Evolutionary conservation across 208 protist species (phyloP).

Genomic region (Leishmania amazonensis): DNA sequence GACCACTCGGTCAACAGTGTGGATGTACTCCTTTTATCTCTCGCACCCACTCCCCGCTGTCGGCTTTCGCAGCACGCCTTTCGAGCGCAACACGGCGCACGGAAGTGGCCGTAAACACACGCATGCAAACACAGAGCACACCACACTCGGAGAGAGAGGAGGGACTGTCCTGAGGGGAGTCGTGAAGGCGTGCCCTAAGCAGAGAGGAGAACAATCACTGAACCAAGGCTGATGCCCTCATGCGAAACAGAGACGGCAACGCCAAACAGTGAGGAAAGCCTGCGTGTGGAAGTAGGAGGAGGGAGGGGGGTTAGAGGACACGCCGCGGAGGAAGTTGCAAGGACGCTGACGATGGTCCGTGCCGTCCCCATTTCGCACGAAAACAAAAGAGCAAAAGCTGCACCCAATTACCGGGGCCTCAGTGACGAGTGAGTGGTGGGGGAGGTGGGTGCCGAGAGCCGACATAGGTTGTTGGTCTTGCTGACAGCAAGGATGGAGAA

Average conservation of each 20-base stretch:
- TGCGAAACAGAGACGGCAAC: not conserved
- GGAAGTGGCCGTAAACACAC: not conserved
- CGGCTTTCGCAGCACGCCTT: not conserved
- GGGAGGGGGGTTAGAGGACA: not conserved
- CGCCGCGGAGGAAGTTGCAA: not conserved
- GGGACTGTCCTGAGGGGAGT: not conserved
- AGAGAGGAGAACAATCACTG: not conserved
- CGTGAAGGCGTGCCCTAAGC: not conserved
- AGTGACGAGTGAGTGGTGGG: not conserved
- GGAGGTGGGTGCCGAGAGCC: not conserved
- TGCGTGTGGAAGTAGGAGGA: not conserved
- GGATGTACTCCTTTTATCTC: not conserved
- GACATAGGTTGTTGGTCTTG: not conserved
- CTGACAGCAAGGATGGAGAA: not conserved
- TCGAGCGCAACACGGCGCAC: not conserved
- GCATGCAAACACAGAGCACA: not conserved
- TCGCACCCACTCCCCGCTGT: not conserved
- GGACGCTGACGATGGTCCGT: not conserved
- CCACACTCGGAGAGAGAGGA: not conserved
- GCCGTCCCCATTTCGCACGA: not conserved
- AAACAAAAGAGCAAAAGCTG: not conserved
- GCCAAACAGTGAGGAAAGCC: no score
- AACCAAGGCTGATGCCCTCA: not conserved
- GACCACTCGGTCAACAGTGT: not conserved
- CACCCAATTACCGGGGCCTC: not conserved